Percentiles rank a stretch among this genome's conserved stretches.
These are phyloP conservation scores for Dryas alaskensis DNA, from an alignment of 306 rosid species.

Conservation along the genomic window DNA sequence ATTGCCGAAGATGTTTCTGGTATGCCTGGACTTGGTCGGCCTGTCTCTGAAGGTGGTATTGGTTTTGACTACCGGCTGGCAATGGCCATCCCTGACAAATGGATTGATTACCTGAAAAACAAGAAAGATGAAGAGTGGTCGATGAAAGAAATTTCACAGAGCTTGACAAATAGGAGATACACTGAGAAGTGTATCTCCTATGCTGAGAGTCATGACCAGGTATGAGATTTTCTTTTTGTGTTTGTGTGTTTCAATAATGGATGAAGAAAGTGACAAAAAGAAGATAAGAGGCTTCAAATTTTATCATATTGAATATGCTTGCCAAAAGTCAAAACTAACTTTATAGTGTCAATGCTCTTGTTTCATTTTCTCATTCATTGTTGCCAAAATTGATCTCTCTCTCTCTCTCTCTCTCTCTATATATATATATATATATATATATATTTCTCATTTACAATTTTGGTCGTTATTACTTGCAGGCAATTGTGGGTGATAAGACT, in stretches of 20 bases:
- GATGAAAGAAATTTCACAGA: slow-evolving; percentile 66
- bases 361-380: neutral
- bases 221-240: slow-evolving; percentile 30
- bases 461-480: slow-evolving; percentile 39
- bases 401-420: neutral
- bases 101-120: slow-evolving; percentile 92
- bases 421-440: no score
- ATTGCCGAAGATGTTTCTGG: slow-evolving; percentile 99
- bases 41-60: slow-evolving; percentile 67
- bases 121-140: slow-evolving; percentile 79
- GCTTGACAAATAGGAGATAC: slow-evolving; percentile 91
- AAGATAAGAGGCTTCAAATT: neutral
- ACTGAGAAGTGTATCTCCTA: slow-evolving; percentile 83
- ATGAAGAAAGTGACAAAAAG: neutral
- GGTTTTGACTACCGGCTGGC: slow-evolving; percentile 95
- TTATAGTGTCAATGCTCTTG: neutral
- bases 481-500: slow-evolving; percentile 96
- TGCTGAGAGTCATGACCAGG: slow-evolving; percentile 99
- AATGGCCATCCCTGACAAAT: slow-evolving; percentile 91
- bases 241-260: neutral
- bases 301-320: slow-evolving; percentile 14
- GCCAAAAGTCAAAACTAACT: neutral
- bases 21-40: slow-evolving; percentile 88
- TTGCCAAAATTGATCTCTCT: neutral
- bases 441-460: neutral